A percentile compares a stretch with the other conserved stretches of the same genome.
phyloP scores from a whole-genome alignment of 164 flowering plant species.

The Cinnamomum micranthum region DNA sequence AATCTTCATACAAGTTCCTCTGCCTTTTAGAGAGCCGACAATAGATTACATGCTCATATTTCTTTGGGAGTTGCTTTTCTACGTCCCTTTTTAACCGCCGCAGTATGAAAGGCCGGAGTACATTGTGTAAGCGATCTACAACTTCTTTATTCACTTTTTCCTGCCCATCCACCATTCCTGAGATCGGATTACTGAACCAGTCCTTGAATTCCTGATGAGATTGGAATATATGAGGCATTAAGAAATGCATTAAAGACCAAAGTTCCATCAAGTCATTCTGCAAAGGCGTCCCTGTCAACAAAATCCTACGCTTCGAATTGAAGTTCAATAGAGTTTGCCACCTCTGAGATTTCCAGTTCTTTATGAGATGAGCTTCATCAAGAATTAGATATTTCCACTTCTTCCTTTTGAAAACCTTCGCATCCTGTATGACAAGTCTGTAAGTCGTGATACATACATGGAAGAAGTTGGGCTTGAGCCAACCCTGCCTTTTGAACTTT shows the following conservation, averaged over 20 bases:
- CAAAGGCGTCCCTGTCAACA: constrained; percentile 94
- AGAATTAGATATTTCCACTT: constrained; percentile 97
- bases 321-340: constrained; percentile 99
- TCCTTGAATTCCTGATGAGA: constrained; percentile 99
- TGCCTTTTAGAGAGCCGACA: constrained; percentile 97
- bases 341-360: constrained; percentile 99
- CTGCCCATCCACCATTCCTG: constrained; percentile 99
- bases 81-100: constrained; percentile 95
- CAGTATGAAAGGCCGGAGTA: constrained; percentile 92
- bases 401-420: constrained; percentile 93
- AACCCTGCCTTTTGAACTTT: constrained; percentile 89
- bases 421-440: constrained; percentile 93
- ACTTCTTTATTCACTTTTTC: constrained; percentile 96
- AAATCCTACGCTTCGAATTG: constrained; percentile 88
- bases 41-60: constrained; percentile 85
- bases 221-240: constrained; percentile 99
- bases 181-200: constrained; percentile 97
- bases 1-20: constrained; percentile 95
- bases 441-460: constrained; percentile 98
- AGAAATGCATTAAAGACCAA: constrained; percentile 99
- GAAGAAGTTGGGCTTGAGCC: constrained; percentile 94
- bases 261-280: constrained; percentile 99
- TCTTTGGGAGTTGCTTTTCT: constrained; percentile 95
- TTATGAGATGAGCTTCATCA: constrained; percentile 98
- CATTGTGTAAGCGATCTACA: constrained; percentile 96